Base-by-base conservation (phyloP, 2,329 filamentous ascomycete genomes). In the Calonectria pseudoreteaudii region DNA sequence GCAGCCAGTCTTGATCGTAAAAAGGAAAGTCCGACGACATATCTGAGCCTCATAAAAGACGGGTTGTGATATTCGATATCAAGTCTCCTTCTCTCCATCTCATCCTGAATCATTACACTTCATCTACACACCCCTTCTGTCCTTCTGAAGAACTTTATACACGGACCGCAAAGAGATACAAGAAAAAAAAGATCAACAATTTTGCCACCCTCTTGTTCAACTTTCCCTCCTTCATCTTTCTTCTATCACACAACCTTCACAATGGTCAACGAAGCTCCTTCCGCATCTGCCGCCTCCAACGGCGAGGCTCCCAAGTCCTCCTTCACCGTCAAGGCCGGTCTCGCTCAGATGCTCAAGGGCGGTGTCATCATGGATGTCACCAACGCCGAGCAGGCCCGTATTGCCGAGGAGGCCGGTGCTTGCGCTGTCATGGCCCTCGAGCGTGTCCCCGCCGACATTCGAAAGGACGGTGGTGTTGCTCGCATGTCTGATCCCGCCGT, bases 351-450 rank as follows among this genome's bases (percentile, higher is more conserved):
- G 97, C 89, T 98, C 86, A 98, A 98, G 90, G 97, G 97, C 84
- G 97, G 97, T 82, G 97, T 99, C 78, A 99, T 99, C 87, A 99
- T 99, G 97, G 97, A 99, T 86, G 97, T 98, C 72, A 95, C 97
- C 76, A 95, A 96, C 85, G 94, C 95, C 31, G 94, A 95, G 83
- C 96, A 98, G 89, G 96, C 97, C 76, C 95, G 95, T 87, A 98
- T 99, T 84, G 97, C 97, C 84, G 97, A 99, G 86, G 96, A 98
- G 85, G 96, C 97, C 75, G 97, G 97, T 76, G 97, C 97, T 75
- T 94, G 93, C 80, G 97, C 97, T 83, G 97, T 99, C 88, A 99
- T 99, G 97, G 97, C 97, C 49, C 93, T 99, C 75, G 97, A 98
- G 91, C 94, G 97, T 78, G 97, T 98, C 65, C 97, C 97, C 66